These are phyloP conservation scores for Cornus suecica DNA, from an alignment of 148 eudicot genomes.

Conservation along the genomic window DNA sequence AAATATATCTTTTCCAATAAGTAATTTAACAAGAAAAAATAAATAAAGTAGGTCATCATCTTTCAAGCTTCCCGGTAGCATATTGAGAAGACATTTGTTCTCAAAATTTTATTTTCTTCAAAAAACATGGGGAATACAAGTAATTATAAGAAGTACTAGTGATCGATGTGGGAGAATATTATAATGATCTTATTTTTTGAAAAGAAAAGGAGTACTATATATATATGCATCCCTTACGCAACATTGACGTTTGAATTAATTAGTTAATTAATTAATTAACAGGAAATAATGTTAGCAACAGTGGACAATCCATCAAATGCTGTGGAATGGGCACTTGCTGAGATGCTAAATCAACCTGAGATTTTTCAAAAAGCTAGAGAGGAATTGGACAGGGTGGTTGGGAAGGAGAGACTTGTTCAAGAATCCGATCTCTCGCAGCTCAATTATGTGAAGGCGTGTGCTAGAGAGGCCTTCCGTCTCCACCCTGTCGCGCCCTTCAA, in stretches of 20 bases:
- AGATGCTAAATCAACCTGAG: constrained; percentile 10
- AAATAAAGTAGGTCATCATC: too few species aligned
- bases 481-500: constrained; percentile 13
- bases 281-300: constrained; percentile 14
- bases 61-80: too few species aligned
- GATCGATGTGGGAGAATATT: too few species aligned
- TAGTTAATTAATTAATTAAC: background rate
- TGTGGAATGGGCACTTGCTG: constrained; percentile 12
- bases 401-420: constrained; percentile 7
- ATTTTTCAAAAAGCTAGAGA: background rate
- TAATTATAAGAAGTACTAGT: too few species aligned
- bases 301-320: constrained; percentile 15
- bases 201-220: too few species aligned
- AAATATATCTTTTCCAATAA: too few species aligned
- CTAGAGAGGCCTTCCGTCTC: constrained; percentile 6
- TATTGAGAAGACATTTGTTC: too few species aligned
- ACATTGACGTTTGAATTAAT: background rate
- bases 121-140: too few species aligned
- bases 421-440: constrained; percentile 15
- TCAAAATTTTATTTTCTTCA: too few species aligned
- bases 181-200: too few species aligned
- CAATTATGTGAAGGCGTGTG: constrained; percentile 10
- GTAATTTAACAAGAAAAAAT: too few species aligned
- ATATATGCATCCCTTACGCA: too few species aligned
- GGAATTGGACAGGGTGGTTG: constrained; percentile 13